Evolutionary conservation across 768 basidiomycete genomes (phyloP), one percentile per base, ranked within the genome.

Genomic region (Naganishia friedmannii): DNA sequence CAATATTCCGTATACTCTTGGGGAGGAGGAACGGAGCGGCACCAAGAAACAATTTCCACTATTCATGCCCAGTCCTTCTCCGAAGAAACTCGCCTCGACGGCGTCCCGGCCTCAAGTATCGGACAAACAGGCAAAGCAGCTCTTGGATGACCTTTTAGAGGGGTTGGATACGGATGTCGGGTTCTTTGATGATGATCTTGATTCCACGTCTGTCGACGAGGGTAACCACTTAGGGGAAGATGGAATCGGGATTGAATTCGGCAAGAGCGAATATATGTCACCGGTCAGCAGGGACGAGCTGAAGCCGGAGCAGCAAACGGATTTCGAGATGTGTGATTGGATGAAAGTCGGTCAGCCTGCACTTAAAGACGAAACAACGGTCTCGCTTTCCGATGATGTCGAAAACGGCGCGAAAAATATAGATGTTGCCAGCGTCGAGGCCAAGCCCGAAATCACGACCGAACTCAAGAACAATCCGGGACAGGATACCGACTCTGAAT

Each of bases 21-120:
- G 42, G 9, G 15, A 42, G 7, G 42, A 42, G 29, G 32, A 39
- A n/a, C 21, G 31, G 17, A 58, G 21, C 15, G 15, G 21, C n/a
- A n/a, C n/a, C 7, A 34, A 37, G 37, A 58, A 37, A 39, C 34
- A 31, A 15, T 4, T 63, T 19, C 60, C 60, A 23, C 39, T 63
- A n/a, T 63, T 63, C 42, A 63, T 63, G 60, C 60, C 60, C 21
- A 45, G 39, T 63, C 60, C 60, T 12, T 63, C 60, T 26, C 60
- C 60, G n/a, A 63, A 34, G 8, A 45, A 63, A 29, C 37, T 42
- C 39, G 23, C 29, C 2, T 34, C 32, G 2, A 10, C 42, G 7
- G 42, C 42, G 42, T 42, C 42, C 7, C 42, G 15, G 12, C 54
- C 32, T 31, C 29, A 29, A 34, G 32, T 31, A 32, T 34, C 29